Evolutionary conservation across 495 filamentous ascomycete genomes (phyloP).

Genomic region (Aspergillus panamensis): DNA sequence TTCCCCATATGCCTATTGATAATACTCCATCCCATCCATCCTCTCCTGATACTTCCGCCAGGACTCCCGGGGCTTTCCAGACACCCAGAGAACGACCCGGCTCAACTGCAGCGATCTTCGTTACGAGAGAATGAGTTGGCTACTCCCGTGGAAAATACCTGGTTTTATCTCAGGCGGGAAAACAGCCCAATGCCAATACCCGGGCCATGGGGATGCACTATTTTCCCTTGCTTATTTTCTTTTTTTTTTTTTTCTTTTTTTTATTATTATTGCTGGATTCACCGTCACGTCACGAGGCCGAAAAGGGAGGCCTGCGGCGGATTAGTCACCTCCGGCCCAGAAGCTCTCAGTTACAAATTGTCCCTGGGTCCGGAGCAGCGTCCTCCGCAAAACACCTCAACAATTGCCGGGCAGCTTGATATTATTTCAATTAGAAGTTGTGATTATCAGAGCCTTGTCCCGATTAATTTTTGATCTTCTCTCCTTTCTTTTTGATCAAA

Average conservation of each 20-base stretch:
- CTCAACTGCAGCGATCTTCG: not conserved
- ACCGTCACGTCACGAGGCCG: too few relatives aligned
- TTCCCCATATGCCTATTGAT: too few relatives aligned
- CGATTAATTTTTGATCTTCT: not conserved
- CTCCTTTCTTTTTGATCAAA: not conserved
- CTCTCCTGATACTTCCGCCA: not conserved
- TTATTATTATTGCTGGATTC: not conserved
- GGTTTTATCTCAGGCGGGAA: not conserved
- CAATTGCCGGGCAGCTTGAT: not conserved
- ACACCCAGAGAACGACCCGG: not conserved
- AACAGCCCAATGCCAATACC: not conserved
- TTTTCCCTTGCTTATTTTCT: not conserved
- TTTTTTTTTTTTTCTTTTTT: not conserved
- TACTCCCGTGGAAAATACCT: not conserved
- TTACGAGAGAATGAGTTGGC: not conserved
- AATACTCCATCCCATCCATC: not conserved
- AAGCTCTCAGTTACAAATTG: not conserved
- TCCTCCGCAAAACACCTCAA: not conserved
- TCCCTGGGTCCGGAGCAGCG: not conserved
- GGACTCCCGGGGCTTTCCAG: not conserved
- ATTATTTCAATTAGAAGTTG: not conserved
- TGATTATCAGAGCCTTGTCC: not conserved
- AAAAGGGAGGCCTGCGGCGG: not conserved
- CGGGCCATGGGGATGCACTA: not conserved
- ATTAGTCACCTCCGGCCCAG: slow-evolving; percentile 1